Evolutionary conservation across 352 stramenopile genomes (phyloP).

Genomic region (Phytophthora pseudosyringae): DNA sequence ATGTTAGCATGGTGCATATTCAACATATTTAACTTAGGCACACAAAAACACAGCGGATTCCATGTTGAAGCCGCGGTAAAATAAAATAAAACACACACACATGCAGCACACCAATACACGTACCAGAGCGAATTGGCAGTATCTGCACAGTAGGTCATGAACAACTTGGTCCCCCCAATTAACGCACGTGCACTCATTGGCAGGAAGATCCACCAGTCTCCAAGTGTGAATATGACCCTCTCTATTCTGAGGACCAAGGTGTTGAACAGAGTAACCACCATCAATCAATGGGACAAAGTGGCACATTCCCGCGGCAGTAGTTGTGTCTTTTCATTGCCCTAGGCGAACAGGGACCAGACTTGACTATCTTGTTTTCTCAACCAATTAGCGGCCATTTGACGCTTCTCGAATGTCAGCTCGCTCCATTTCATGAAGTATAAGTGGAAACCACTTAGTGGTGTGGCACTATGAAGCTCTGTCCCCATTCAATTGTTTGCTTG

Average conservation of each 20-base stretch:
- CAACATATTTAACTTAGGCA: too few relatives aligned
- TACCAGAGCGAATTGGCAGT: too few relatives aligned
- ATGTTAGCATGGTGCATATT: too few relatives aligned
- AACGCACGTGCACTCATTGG: not conserved
- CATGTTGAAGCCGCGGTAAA: too few relatives aligned
- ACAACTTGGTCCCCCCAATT: not conserved
- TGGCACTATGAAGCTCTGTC: not conserved
- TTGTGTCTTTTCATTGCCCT: not conserved
- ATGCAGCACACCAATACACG: too few relatives aligned
- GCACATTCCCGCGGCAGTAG: not conserved
- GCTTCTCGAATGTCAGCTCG: not conserved
- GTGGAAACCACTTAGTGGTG: not conserved
- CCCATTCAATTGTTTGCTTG: not conserved
- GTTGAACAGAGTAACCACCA: not conserved
- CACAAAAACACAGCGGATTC: too few relatives aligned
- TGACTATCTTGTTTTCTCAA: not conserved
- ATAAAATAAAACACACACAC: too few relatives aligned
- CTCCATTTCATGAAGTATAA: not conserved
- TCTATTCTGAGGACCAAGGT: not conserved
- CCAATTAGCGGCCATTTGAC: not conserved
- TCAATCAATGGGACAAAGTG: not conserved
- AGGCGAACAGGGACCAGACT: not conserved
- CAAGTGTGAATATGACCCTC: not conserved
- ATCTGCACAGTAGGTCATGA: too few relatives aligned
- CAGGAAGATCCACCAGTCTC: not conserved